phyloP scores from a whole-genome alignment of 352 stramenopile species.

The Globisporangium camurandrum region DNA sequence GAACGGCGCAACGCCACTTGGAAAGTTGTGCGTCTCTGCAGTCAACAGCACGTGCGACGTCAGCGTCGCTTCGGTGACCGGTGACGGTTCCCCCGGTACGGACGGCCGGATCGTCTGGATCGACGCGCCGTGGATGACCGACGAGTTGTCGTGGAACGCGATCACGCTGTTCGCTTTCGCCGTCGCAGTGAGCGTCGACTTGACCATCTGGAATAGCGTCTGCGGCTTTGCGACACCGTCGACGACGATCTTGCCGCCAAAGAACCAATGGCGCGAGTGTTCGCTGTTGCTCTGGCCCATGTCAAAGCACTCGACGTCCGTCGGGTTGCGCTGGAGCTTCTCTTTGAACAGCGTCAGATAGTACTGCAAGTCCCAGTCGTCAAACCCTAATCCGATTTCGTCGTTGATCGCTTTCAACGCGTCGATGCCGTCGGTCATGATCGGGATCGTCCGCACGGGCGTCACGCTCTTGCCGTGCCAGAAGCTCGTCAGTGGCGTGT shows the following conservation, averaged over 20 bases:
- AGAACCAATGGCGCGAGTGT: conserved; percentile 99
- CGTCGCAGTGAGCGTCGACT: conserved; percentile 91
- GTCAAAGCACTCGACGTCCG: conserved; percentile 99
- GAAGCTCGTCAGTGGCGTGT: conserved; percentile 86
- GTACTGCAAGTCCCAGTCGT: conserved; percentile 99
- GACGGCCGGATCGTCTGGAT: conserved; percentile 81
- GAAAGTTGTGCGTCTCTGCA: conserved; percentile 99
- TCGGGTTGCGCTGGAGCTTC: conserved; percentile 96
- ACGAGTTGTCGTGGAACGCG: conserved; percentile 99
- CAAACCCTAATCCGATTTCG: conserved; percentile 94
- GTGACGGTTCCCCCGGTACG: conserved; percentile 53
- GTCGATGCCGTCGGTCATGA: conserved; percentile 91
- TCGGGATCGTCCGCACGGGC: conserved; percentile 87
- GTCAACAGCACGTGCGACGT: conserved; percentile 96
- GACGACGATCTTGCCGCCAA: conserved; percentile 98
- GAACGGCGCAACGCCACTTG: conserved; percentile 93
- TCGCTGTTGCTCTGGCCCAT: conserved; percentile 99
- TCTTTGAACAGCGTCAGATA: conserved; percentile 97
- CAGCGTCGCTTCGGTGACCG: conserved; percentile 53
- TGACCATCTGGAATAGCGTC: conserved; percentile 99
- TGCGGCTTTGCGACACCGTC: conserved; percentile 94
- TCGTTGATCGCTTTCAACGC: conserved; percentile 95
- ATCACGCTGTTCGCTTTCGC: conserved; percentile 95
- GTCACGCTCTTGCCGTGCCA: conserved; percentile 76
- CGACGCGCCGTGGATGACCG: conserved; percentile 91